Conservation (phyloP, 257 asterid genomes). For the Eucommia ulmoides region DNA sequence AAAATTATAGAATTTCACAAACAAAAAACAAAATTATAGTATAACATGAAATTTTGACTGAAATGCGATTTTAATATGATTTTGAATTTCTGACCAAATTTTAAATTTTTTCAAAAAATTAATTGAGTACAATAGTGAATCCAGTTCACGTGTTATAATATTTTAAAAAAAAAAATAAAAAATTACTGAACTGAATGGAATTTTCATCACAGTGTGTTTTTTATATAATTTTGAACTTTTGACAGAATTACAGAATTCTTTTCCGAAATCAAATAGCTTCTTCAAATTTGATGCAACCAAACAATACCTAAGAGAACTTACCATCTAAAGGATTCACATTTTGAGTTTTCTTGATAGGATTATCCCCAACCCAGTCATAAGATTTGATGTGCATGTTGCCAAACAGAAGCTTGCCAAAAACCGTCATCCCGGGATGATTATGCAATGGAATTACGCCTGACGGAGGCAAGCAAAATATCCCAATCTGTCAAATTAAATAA, state of each 20-base stretch:
- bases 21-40: too few species aligned
- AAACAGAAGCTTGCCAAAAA: constrained; percentile 20
- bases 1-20: too few species aligned
- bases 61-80: too few species aligned
- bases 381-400: constrained; percentile 23
- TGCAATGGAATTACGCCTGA: constrained; percentile 32
- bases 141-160: neutral
- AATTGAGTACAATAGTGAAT: neutral
- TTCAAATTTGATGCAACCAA: neutral
- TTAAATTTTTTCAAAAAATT: too few species aligned
- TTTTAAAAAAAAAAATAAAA: too few species aligned
- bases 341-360: neutral
- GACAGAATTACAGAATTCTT: too few species aligned
- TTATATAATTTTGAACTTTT: too few species aligned
- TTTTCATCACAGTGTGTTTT: too few species aligned
- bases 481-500: constrained; percentile 11
- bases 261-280: too few species aligned
- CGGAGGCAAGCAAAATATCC: constrained; percentile 23
- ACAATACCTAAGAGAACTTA: neutral
- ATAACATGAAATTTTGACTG: too few species aligned
- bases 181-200: neutral
- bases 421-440: constrained; percentile 34
- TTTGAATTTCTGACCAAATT: too few species aligned
- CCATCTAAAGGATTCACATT: neutral
- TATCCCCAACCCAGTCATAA: constrained; percentile 20